Conservation (phyloP, 345 rosid genomes). For the Tarenaya hassleriana region DNA sequence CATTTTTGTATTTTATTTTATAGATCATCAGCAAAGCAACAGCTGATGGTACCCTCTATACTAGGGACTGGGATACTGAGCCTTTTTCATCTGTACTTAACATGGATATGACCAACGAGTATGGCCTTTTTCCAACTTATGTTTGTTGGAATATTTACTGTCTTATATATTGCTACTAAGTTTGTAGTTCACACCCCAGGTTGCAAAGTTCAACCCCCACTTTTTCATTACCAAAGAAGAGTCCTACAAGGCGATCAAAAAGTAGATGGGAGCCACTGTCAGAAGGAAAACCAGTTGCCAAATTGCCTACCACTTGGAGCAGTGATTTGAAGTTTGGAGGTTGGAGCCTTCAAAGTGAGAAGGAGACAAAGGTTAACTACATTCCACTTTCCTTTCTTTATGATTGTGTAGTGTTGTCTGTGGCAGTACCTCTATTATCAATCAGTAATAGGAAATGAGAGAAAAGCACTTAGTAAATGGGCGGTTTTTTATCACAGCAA, state of each 20-base stretch:
- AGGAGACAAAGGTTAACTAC: slow-evolving; percentile 51
- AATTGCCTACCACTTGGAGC: slow-evolving; percentile 34
- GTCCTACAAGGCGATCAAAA: slow-evolving; percentile 70
- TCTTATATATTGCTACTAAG: slow-evolving; percentile 17
- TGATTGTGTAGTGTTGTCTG: slow-evolving; percentile 1
- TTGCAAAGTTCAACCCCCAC: slow-evolving; percentile 34
- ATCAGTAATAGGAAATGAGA: slow-evolving; percentile 10
- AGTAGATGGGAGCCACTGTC: slow-evolving; percentile 98
- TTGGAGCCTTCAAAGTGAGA: slow-evolving; percentile 42
- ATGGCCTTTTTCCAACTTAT: slow-evolving; percentile 27
- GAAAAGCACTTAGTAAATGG: slow-evolving; percentile 4
- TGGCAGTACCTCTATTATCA: slow-evolving; percentile 8
- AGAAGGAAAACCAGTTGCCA: slow-evolving; percentile 54
- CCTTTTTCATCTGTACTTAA: slow-evolving; percentile 63
- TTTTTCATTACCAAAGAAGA: slow-evolving; percentile 41
- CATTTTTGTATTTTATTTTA: slow-evolving; percentile 14
- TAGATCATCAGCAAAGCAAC: slow-evolving; percentile 72
- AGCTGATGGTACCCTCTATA: slow-evolving; percentile 56
- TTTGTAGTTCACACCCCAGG: slow-evolving; percentile 15
- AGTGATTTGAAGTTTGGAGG: slow-evolving; percentile 47
- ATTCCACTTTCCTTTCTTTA: slow-evolving; percentile 10
- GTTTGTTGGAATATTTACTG: slow-evolving; percentile 12
- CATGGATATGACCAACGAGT: slow-evolving; percentile 43
- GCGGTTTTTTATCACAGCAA: slow-evolving; percentile 16
- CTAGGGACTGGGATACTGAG: slow-evolving; percentile 79